A percentile compares a stretch with the other conserved stretches of the same genome.
phyloP scores from a whole-genome alignment of 176 grass and related monocot species.

The Luzula sylvatica region DNA sequence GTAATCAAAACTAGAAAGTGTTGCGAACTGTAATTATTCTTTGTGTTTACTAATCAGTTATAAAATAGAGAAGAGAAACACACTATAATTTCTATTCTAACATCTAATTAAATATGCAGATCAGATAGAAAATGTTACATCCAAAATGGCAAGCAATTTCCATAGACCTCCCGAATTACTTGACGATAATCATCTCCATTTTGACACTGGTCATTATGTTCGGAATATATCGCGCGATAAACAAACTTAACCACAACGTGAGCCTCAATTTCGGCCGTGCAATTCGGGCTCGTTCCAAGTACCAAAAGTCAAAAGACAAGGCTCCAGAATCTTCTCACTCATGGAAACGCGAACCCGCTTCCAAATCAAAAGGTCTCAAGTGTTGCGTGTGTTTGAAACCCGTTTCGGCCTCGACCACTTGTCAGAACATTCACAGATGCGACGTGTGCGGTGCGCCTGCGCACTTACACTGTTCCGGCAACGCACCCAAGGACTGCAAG shows the following conservation, averaged over 20 bases:
- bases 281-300: slow-evolving; percentile 54
- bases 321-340: slow-evolving; percentile 41
- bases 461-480: slow-evolving; percentile 57
- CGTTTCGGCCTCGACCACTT: slow-evolving; percentile 33
- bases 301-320: slow-evolving; percentile 37
- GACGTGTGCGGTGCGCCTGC: slow-evolving; percentile 66
- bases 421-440: slow-evolving; percentile 39
- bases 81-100: background rate
- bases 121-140: slow-evolving; percentile 32
- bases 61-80: too few species aligned
- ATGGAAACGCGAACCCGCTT: slow-evolving; percentile 46
- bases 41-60: background rate
- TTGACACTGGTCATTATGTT: slow-evolving; percentile 21
- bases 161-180: slow-evolving; percentile 27
- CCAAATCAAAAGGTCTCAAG: slow-evolving; percentile 49
- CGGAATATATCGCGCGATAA: slow-evolving; percentile 44
- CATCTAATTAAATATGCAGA: background rate
- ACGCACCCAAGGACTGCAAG: slow-evolving; percentile 79
- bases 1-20: too few species aligned
- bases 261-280: slow-evolving; percentile 59
- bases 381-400: slow-evolving; percentile 76
- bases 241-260: slow-evolving; percentile 56
- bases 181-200: slow-evolving; percentile 25
- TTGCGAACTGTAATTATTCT: too few species aligned
- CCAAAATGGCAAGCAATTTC: slow-evolving; percentile 41